Evolutionary conservation across 176 grass and related monocot genomes (phyloP), one percentile per base, ranked within the genome.

Genomic region (Zea luxurians): DNA sequence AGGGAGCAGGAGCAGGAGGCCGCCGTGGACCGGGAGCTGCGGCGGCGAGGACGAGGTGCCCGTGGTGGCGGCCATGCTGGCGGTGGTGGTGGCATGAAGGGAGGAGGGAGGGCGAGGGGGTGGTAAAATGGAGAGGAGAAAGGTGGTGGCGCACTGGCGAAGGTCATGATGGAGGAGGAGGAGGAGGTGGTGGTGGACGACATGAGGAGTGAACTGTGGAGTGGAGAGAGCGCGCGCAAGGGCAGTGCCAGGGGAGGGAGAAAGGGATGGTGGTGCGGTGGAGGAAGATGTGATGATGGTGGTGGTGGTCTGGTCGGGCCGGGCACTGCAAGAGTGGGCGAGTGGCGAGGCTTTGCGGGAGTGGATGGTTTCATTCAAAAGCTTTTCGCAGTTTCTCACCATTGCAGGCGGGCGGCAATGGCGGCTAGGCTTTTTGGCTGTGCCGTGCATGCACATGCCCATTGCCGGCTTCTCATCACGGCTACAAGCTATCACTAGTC

Each of bases 111-210:
- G 35, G 18, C n/a, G 11, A 11, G 45, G 16, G 47, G 47, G 46
- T 75, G 80, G 75, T 88, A 81, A 91, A 90, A 90, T 84, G 79
- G 83, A 46, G 77, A 34, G 6, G 66, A 66, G 84, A 93, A 73
- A 94, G 66, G 79, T 78, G 65, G 68, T 27, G 75, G 43, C 57
- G 85, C 71, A 67, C 76, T 90, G 85, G 52, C 6, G 82, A 76
- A 69, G 38, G 82, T 85, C 84, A 93, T 93, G 81, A 93, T 93
- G 80, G 64, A 67, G 86, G 78, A 68, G 66, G 41, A 68, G 81
- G 73, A n/a, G 46, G 65, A 20, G 85, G 66, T 48, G 46, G 46
- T 87, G 66, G 80, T 68, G 75, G 80, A 84, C 65, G 75, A 46
- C 85, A 83, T 68, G 66, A 52, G 35, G 80, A 73, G 81, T 85